phyloP scores from a whole-genome alignment of 495 filamentous ascomycete genomes.

The Niebla homalea region DNA sequence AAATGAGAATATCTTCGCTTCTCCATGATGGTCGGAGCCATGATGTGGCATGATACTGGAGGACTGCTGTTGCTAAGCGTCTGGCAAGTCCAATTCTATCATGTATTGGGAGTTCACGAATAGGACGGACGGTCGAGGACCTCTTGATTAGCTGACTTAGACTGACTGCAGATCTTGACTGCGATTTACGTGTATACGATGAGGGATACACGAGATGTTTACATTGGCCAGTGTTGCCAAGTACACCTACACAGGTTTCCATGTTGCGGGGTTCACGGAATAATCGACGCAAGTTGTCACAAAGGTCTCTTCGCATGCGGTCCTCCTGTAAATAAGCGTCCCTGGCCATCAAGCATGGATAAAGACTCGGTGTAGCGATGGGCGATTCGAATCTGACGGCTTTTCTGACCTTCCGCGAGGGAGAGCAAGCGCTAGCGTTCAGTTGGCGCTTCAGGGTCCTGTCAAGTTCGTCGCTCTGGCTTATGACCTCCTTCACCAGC shows the following conservation, averaged over 20 bases:
- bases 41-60: conserved; percentile 27
- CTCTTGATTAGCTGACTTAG: no score
- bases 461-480: background rate
- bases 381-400: conserved; percentile 10
- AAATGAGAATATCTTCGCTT: conserved; percentile 23
- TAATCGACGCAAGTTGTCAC: conserved; percentile 10
- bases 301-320: conserved; percentile 14
- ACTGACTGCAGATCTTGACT: no score
- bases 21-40: conserved; percentile 22
- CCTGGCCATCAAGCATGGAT: background rate
- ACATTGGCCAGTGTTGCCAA: conserved; percentile 7
- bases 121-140: no score
- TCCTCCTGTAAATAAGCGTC: conserved; percentile 1
- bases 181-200: background rate
- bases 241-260: conserved; percentile 13
- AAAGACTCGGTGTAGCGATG: background rate
- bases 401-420: conserved; percentile 2
- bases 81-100: conserved; percentile 24
- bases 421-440: background rate
- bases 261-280: background rate
- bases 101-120: conserved; percentile 2
- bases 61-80: conserved; percentile 21
- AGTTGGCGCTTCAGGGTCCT: conserved; percentile 10
- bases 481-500: no score
- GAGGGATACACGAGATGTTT: conserved; percentile 20